Percentiles rank a stretch among this genome's conserved stretches.
Conservation (phyloP, 176 grass and related monocot genomes). For the Eleusine coracana region DNA sequence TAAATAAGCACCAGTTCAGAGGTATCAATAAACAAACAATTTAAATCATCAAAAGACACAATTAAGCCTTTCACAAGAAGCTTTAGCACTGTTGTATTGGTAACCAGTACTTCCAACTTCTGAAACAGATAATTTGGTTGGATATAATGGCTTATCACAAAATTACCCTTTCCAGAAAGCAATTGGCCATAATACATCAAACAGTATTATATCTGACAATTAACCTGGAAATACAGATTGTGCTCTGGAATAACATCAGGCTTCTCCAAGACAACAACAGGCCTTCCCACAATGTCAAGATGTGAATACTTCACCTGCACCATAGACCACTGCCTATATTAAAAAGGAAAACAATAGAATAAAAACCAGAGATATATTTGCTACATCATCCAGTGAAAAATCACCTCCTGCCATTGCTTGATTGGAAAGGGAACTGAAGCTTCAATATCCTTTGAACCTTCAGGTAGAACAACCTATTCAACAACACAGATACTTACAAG, state of each 20-base stretch:
- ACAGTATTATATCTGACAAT: constrained; percentile 5
- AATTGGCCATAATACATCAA: neutral
- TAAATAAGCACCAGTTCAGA: constrained; percentile 18
- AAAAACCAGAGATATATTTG: constrained; percentile 10
- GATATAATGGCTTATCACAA: neutral
- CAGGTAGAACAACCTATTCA: constrained; percentile 81
- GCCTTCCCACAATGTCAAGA: constrained; percentile 89
- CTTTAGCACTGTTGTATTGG: constrained; percentile 7
- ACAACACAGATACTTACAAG: constrained; percentile 31
- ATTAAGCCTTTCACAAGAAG: neutral
- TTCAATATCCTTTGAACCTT: constrained; percentile 92
- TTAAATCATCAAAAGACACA: neutral
- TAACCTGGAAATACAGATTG: constrained; percentile 95
- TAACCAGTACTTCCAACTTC: neutral
- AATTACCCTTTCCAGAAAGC: neutral
- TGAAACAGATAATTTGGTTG: constrained; percentile 9
- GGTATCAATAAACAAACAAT: constrained; percentile 20
- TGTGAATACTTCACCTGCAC: constrained; percentile 96
- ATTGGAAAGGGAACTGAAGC: constrained; percentile 77
- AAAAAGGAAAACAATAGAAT: constrained; percentile 21
- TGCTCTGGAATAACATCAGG: constrained; percentile 92
- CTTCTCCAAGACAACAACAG: constrained; percentile 85
- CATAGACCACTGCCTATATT: constrained; percentile 36
- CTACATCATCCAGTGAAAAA: constrained; percentile 7
- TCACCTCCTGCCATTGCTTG: constrained; percentile 77